Evolutionary conservation across 768 basidiomycete species (phyloP).

Genomic region (Kwoniella pini): DNA sequence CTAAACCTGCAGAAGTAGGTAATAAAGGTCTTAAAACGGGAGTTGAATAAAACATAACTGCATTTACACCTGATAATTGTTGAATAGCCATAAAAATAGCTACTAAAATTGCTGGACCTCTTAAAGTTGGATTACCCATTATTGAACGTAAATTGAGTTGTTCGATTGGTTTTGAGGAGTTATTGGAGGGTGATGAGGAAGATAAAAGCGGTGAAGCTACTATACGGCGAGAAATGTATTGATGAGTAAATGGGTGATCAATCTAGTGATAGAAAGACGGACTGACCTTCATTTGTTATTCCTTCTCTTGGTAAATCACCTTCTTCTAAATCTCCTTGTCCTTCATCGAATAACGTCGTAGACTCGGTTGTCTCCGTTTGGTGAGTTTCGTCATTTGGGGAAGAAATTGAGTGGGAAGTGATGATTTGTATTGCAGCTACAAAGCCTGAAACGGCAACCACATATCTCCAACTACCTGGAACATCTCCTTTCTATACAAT

Average conservation of each 20-base stretch:
- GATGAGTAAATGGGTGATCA: too few relatives aligned
- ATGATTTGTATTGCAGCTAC: conserved; percentile 40
- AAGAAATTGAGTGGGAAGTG: conserved; percentile 1
- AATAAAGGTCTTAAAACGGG: conserved; percentile 61
- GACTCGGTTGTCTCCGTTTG: neutral
- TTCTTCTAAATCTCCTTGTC: conserved; percentile 13
- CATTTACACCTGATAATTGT: conserved; percentile 50
- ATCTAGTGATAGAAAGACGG: too few relatives aligned
- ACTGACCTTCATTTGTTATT: conserved; percentile 21
- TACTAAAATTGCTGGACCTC: conserved; percentile 45
- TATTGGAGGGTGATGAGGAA: neutral
- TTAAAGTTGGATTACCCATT: conserved; percentile 47
- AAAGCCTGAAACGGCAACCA: conserved; percentile 43
- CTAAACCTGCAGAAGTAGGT: conserved; percentile 74
- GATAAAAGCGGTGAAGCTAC: conserved; percentile 29
- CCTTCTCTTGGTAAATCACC: conserved; percentile 1
- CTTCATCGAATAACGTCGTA: conserved; percentile 8
- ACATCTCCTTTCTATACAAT: conserved; percentile 42
- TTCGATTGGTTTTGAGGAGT: neutral
- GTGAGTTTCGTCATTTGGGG: neutral
- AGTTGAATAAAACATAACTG: conserved; percentile 55
- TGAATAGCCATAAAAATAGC: conserved; percentile 44
- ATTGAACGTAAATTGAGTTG: conserved; percentile 45
- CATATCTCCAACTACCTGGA: conserved; percentile 50
- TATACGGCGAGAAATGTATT: neutral